Conservation (phyloP, 306 rosid genomes). For the Leucaena leucocephala region DNA sequence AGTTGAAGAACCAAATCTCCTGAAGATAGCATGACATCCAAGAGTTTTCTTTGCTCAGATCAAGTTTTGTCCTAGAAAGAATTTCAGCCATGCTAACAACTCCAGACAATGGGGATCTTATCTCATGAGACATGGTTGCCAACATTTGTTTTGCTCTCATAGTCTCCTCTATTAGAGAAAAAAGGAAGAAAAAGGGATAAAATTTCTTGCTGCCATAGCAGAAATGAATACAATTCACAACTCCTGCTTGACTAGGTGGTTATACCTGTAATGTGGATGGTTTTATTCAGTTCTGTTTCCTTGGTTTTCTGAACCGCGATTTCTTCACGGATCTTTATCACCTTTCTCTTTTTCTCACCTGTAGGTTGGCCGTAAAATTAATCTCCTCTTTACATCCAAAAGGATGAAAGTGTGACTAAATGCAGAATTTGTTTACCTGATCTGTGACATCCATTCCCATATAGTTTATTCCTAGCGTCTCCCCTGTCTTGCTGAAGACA, state of each 20-base stretch:
- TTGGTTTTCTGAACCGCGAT: conserved; percentile 95
- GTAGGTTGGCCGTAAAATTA: conserved; percentile 28
- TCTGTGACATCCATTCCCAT: conserved; percentile 99
- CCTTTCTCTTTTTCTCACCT: conserved; percentile 96
- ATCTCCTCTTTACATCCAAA: conserved; percentile 21
- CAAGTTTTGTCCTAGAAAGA: conserved; percentile 86
- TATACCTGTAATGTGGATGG: conserved; percentile 90
- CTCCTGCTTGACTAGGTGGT: conserved; percentile 33
- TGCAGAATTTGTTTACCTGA: conserved; percentile 59
- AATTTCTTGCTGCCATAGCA: conserved; percentile 21
- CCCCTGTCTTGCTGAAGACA: conserved; percentile 96
- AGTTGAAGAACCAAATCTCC: conserved; percentile 99
- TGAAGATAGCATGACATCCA: conserved; percentile 92
- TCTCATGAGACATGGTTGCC: conserved; percentile 99
- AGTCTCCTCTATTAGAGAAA: conserved; percentile 71
- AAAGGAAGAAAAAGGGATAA: conserved; percentile 19
- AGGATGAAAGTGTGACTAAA: conserved; percentile 14
- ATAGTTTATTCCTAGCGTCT: conserved; percentile 90
- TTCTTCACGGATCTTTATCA: conserved; percentile 87
- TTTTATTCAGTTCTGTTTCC: conserved; percentile 94
- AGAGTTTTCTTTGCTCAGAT: conserved; percentile 83
- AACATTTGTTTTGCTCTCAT: conserved; percentile 99
- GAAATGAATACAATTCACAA: conserved; percentile 20
- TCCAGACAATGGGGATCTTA: conserved; percentile 94
- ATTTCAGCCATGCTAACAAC: conserved; percentile 98